Evolutionary conservation across 176 grass and related monocot genomes (phyloP), one percentile per base, ranked within the genome.

Genomic region (Chrysopogon serrulatus): DNA sequence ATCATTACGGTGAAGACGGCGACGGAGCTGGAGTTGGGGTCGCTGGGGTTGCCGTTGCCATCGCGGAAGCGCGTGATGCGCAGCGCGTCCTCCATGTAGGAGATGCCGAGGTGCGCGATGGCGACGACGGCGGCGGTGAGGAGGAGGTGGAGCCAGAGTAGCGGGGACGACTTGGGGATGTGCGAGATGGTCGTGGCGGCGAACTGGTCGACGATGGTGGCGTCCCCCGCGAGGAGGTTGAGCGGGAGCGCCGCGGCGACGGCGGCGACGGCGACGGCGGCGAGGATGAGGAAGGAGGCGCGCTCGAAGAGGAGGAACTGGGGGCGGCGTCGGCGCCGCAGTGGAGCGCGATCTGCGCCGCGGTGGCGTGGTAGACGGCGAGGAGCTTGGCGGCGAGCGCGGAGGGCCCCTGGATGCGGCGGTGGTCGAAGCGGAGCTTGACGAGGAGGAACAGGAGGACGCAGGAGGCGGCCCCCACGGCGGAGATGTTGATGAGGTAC

Each of bases 301-400:
- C 96, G 90, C 86, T 99, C 96, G 85, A 99, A 93, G 70, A 99
- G 87, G 57, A 99, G 93, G 59, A 99, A 99, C 82, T 99, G 96
- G 3, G 96, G 3, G 96, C 96, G 30, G 96, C 96, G 76, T 99
- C 96, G 36, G 96, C 96, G 80, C 96, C 96, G 69, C 96, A 99
- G 93, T 99, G 96, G 69, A 99, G 93, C 42, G 96, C 96, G 87
- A 99, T 99, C 91, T 99, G 96, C 77, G 85, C 79, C 11, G 91
- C 86, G 1, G 96, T 99, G 53, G 96, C 81, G 78, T 99, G 96
- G 91, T 96, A 96, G 61, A 99, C 96, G 68, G 96, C 90, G 68
- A 94, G 91, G 53, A 99, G 93, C 89, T 99, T 99, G 77, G 96
- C 90, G 28, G 88, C 82, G 19, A 99, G 87, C 63, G 96, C 96